Base-by-base conservation (phyloP, 768 basidiomycete genomes). In the Rhodotorula sphaerocarpa region DNA sequence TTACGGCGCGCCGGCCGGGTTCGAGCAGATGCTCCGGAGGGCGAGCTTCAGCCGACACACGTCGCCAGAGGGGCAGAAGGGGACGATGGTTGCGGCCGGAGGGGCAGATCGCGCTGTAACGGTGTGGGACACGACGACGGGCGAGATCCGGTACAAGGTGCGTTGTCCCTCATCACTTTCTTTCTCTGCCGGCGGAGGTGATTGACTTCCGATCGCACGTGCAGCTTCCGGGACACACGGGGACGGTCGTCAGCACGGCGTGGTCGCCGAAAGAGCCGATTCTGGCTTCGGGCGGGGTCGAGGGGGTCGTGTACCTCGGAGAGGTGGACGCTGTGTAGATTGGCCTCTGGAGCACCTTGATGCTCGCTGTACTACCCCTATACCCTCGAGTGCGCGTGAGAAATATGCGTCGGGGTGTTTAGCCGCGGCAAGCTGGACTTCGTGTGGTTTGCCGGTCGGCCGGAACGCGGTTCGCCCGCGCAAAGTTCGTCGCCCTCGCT, bases 201-300 rank as follows among this genome's bases (percentile, higher is more conserved):
- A n/a, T 16, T 33, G 5, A 25, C 14, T 25, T 39, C 2, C 27
- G 18, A 46, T 44, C 45, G 21, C 36, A 3, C 23, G 46, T 60
- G 41, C 48, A 88, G 88, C 81, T 96, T 59, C 90, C 93, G 43
- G 93, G 93, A 20, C 93, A 99, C 75, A 95, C 90, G 75, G 92
- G 93, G 16, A 92, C 92, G 0, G 91, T 97, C 20, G 91, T 90
- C 2, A 79, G 86, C n/a, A 89, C 90, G 0, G 95, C 93, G 70
- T 95, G 93, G 79, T 90, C 93, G 74, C 91, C 93, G 14, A 89
- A 85, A 72, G 91, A 95, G 71, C 92, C 91, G 16, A 91, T 95
- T 74, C 82, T 72, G 7, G 63, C 59, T 6, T 66, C 59, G 21
- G 61, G 54, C 9, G 70, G 66, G 3, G 63, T 60, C 14, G 69